A percentile compares a stretch with the other conserved stretches of the same genome.
phyloP scores from a whole-genome alignment of 139 green algal species.

The Desmodesmus armatus region DNA sequence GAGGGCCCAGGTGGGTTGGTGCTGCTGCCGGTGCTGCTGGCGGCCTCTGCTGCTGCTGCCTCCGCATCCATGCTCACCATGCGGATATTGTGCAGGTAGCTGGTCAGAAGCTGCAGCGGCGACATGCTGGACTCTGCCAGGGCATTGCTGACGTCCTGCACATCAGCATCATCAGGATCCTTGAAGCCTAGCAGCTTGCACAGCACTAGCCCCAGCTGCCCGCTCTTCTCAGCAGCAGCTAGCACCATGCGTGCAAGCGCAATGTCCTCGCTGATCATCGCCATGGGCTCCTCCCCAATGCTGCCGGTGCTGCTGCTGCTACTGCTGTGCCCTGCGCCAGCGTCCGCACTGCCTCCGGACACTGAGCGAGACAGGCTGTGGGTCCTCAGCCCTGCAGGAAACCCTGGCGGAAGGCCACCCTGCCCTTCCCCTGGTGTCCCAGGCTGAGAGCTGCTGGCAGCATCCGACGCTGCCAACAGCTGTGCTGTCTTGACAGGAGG shows the following conservation, averaged over 20 bases:
- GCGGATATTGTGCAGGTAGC: conserved; percentile 40
- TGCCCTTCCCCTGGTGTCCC: neutral
- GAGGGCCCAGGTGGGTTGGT: neutral
- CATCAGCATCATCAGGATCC: conserved; percentile 1
- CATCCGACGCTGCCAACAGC: neutral
- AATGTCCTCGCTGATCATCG: conserved; percentile 20
- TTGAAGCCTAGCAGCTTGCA: neutral
- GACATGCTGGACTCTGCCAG: conserved; percentile 8
- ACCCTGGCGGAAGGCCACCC: too few relatives aligned
- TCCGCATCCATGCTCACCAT: conserved; percentile 36
- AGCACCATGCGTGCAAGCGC: conserved; percentile 20
- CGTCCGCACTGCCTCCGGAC: too few relatives aligned
- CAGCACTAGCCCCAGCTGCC: neutral
- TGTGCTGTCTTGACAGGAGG: conserved; percentile 14
- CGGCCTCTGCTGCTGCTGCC: conserved; percentile 26
- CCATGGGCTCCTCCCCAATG: neutral
- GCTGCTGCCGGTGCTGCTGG: neutral
- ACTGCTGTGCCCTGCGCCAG: conserved; percentile 1
- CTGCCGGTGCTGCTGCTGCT: neutral
- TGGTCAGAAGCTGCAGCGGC: conserved; percentile 10
- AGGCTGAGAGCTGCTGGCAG: conserved; percentile 35
- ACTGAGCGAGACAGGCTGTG: neutral
- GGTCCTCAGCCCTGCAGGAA: too few relatives aligned
- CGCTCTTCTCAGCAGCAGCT: neutral
- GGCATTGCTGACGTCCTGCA: neutral